Evolutionary conservation across 1,284 basidiomycete species (phyloP).

Genomic region (Puccinia polysora): DNA sequence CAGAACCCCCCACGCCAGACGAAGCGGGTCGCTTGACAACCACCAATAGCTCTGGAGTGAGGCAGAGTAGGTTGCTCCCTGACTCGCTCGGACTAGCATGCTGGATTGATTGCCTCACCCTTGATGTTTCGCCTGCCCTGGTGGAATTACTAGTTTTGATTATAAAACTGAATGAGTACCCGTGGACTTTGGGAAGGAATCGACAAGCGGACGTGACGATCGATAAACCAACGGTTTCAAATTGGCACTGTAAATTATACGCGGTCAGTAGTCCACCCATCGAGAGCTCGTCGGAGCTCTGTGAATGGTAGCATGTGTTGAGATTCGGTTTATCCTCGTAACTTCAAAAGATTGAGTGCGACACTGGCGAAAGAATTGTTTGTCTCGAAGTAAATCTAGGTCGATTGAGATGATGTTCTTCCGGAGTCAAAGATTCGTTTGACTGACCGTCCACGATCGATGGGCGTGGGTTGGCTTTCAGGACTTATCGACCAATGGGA

Average conservation of each 20-base stretch:
- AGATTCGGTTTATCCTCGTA: neutral
- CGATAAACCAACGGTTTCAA: constrained; percentile 41
- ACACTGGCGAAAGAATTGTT: constrained; percentile 42
- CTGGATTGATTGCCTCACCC: neutral
- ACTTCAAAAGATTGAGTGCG: constrained; percentile 35
- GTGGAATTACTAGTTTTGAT: constrained; percentile 38
- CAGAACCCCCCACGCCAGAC: constrained; percentile 13
- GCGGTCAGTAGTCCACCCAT: constrained; percentile 22
- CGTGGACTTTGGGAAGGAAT: constrained; percentile 30
- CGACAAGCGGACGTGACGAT: constrained; percentile 29
- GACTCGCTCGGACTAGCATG: neutral
- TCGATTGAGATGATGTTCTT: no score
- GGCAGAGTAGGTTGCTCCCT: constrained; percentile 14
- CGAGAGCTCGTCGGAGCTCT: neutral
- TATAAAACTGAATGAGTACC: constrained; percentile 36
- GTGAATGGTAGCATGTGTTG: neutral
- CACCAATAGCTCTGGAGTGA: constrained; percentile 7
- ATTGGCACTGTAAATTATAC: constrained; percentile 43
- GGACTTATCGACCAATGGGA: constrained; percentile 42
- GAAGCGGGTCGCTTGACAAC: constrained; percentile 35
- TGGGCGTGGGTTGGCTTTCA: neutral
- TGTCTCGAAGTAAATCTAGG: constrained; percentile 40
- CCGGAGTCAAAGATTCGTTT: neutral
- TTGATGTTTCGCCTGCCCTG: neutral
- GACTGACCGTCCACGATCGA: neutral